Percentiles rank a stretch among this genome's conserved stretches.
Conservation (phyloP, 352 stramenopile species). For the Phytophthora boehmeriae region DNA sequence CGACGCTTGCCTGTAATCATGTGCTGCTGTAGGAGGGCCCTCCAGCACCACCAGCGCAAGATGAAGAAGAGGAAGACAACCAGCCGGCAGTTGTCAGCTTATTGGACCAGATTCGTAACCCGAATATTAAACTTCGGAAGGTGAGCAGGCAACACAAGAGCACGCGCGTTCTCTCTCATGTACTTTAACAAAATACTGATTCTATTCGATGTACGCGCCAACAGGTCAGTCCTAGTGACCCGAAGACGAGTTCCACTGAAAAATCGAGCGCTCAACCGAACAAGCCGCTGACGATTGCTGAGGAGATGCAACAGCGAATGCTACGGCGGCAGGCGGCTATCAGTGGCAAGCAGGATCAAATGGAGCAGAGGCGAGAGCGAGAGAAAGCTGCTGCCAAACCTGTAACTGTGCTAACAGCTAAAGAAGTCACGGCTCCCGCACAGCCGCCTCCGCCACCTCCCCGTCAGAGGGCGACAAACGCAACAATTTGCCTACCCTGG, state of each 20-base stretch:
- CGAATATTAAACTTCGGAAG: conserved; percentile 59
- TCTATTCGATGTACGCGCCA: not conserved
- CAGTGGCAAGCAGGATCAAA: conserved; percentile 84
- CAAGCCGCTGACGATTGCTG: conserved; percentile 73
- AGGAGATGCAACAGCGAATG: conserved; percentile 87
- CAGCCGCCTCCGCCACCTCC: conserved; percentile 53
- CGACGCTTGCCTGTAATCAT: not conserved
- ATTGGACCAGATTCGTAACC: conserved; percentile 69
- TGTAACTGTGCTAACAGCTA: conserved; percentile 77
- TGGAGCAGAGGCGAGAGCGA: conserved; percentile 80
- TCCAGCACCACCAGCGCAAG: conserved; percentile 26
- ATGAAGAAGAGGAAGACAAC: conserved; percentile 42
- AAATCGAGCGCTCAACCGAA: conserved; percentile 42
- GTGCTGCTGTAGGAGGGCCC: conserved; percentile 31
- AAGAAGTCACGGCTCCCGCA: conserved; percentile 66
- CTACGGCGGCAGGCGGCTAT: conserved; percentile 74
- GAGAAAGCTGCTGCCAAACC: conserved; percentile 68
- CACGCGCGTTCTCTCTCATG: not conserved
- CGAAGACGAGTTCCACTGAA: conserved; percentile 32
- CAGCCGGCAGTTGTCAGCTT: conserved; percentile 42
- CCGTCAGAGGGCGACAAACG: conserved; percentile 49
- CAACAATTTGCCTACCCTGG: conserved; percentile 66
- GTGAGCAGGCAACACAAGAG: conserved; percentile 14
- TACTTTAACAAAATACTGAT: conserved; percentile 3
- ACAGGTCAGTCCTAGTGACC: conserved; percentile 42